phyloP scores from a whole-genome alignment of 257 asterid species.

The Ophiorrhiza pumila region DNA sequence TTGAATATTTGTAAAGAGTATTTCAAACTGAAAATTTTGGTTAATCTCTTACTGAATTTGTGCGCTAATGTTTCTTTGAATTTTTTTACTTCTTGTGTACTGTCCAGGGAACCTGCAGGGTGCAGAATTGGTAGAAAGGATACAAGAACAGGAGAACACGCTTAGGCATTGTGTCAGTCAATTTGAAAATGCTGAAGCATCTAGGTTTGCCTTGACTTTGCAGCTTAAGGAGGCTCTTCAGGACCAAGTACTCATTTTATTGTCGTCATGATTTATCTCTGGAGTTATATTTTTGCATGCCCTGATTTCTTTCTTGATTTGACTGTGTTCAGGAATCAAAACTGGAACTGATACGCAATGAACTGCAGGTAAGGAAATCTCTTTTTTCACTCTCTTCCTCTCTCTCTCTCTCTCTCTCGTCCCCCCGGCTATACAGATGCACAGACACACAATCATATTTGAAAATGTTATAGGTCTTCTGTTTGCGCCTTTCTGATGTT shows the following conservation, averaged over 20 bases:
- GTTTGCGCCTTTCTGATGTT: neutral
- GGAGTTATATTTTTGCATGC: slow-evolving; percentile 16
- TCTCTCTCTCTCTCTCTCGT: neutral
- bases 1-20: neutral
- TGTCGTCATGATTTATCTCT: slow-evolving; percentile 14
- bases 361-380: slow-evolving; percentile 57
- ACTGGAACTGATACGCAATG: slow-evolving; percentile 57
- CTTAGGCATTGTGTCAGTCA: slow-evolving; percentile 60
- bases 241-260: slow-evolving; percentile 60
- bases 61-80: neutral
- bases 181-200: slow-evolving; percentile 72
- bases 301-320: slow-evolving; percentile 16
- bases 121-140: slow-evolving; percentile 53
- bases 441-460: no score
- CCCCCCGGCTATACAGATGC: no score
- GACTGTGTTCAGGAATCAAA: slow-evolving; percentile 69
- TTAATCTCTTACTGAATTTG: neutral
- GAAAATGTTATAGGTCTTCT: no score
- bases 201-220: slow-evolving; percentile 58
- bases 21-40: neutral
- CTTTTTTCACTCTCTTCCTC: slow-evolving; percentile 5
- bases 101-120: slow-evolving; percentile 54
- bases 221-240: slow-evolving; percentile 79
- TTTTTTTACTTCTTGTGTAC: neutral
- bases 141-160: slow-evolving; percentile 64